Base-by-base conservation (phyloP, 2,329 filamentous ascomycete genomes). In the Colletotrichum sp. region DNA sequence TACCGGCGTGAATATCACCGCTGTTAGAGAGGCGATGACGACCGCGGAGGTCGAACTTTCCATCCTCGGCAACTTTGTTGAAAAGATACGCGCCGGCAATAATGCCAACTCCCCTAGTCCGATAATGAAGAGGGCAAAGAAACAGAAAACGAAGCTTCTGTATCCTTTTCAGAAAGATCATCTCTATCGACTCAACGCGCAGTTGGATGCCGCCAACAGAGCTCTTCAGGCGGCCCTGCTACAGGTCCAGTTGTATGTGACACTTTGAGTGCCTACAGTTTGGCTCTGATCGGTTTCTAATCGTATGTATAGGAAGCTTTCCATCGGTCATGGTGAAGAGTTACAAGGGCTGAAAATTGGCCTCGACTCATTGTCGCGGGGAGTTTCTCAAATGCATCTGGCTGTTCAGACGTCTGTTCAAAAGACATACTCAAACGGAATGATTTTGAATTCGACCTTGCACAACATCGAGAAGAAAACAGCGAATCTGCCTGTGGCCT, bases 31-130 rank as follows among this genome's bases (percentile, higher is more conserved):
- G 24, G 55, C 55, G 0, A 28, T 59, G 55, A 26, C 55, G 16
- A 1, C 55, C 0, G 26, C 55, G 15, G 24, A 26, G 5, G 5
- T 28, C 3, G 55, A 59, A 0, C 21, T 59, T 2, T 26, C 15
- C 9, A 16, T 6, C 7, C 24, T 59, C 2, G 5, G 15, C 4
- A 8, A 59, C 24, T 28, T 59, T 6, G 16, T 16, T 3, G 7
- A 7, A 6, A 59, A 59, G 16, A 59, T 59, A n/a, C 13, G 21
- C 24, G 4, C 15, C 55, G n/a, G 26, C 4, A 24, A 59, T 5
- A 21, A 15, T 1, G 0, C 10, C 6, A 10, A 21, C 3, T 21
- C 13, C 16, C 8, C 24, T 2, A 15, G 2, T 13, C 4, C 26
- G 5, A 4, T 16, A 9, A 28, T 6, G 4, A 24, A 28, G 21